Conservation (phyloP, 2,329 filamentous ascomycete species). For the Plenodomus lindquistii region DNA sequence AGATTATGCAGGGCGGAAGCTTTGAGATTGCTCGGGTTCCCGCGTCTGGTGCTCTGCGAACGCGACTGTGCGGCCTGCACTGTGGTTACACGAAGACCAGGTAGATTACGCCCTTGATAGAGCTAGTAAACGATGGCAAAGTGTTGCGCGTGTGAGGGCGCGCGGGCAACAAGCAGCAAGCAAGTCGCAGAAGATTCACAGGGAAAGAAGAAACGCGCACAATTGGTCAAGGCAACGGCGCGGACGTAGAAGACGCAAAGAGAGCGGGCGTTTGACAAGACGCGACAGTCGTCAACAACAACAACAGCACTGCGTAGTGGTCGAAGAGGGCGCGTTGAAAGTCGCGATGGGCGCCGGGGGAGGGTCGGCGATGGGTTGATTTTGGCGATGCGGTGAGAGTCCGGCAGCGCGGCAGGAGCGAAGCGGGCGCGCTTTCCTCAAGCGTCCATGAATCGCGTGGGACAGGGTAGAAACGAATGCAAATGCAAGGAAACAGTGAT, state of each 20-base stretch:
- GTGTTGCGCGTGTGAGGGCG: slow-evolving; percentile 21
- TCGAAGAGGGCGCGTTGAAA: background rate
- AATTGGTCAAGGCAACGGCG: slow-evolving; percentile 22
- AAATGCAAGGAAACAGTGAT: slow-evolving; percentile 32
- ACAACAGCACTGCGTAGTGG: slow-evolving; percentile 4
- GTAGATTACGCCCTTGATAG: slow-evolving; percentile 25
- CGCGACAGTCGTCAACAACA: slow-evolving; percentile 10
- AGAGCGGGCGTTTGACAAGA: slow-evolving; percentile 2
- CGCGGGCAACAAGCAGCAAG: slow-evolving; percentile 10
- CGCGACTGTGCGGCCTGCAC: slow-evolving; percentile 40
- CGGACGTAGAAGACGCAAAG: slow-evolving; percentile 18
- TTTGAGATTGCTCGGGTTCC: slow-evolving; percentile 24
- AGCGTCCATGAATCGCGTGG: slow-evolving; percentile 19
- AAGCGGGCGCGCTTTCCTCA: slow-evolving; percentile 19
- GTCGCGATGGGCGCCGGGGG: background rate
- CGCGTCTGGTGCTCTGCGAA: slow-evolving; percentile 39
- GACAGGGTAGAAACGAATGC: slow-evolving; percentile 17
- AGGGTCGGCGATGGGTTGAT: slow-evolving; percentile 8
- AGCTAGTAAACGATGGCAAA: slow-evolving; percentile 2
- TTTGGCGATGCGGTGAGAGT: slow-evolving; percentile 17
- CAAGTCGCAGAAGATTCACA: slow-evolving; percentile 18
- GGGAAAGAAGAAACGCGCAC: slow-evolving; percentile 23
- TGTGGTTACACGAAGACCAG: slow-evolving; percentile 37
- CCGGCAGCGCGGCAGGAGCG: slow-evolving; percentile 17
- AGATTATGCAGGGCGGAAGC: slow-evolving; percentile 33